Percentiles rank a stretch among this genome's conserved stretches.
Conservation (phyloP, 345 rosid genomes). For the Moricandia arvensis region DNA sequence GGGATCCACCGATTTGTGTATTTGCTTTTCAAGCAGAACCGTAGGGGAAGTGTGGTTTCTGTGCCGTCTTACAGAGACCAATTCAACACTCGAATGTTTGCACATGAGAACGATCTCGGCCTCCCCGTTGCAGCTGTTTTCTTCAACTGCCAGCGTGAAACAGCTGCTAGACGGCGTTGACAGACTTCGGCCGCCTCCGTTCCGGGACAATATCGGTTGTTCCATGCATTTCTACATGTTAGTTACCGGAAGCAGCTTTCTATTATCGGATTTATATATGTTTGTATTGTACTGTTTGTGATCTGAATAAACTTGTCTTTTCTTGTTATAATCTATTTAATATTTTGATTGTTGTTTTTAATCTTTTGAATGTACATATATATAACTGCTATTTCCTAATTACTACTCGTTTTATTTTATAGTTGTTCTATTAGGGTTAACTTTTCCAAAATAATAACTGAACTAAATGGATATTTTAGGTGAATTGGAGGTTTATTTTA, state of each 20-base stretch:
- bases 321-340: not conserved
- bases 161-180: constrained; percentile 92
- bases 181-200: not conserved
- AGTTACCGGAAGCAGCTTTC: not conserved
- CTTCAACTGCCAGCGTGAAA: constrained; percentile 90
- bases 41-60: constrained; percentile 49
- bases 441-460: not conserved
- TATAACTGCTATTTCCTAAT: not conserved
- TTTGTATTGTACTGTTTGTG: constrained; percentile 18
- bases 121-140: constrained; percentile 87
- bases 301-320: constrained; percentile 25
- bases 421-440: not conserved
- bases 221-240: constrained; percentile 15
- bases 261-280: constrained; percentile 4
- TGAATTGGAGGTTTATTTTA: not conserved
- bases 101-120: constrained; percentile 70
- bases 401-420: not conserved
- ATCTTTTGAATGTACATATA: not conserved
- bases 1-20: constrained; percentile 95
- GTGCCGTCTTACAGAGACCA: constrained; percentile 60
- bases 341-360: not conserved
- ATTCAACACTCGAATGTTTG: constrained; percentile 70
- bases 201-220: constrained; percentile 4
- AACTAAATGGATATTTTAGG: not conserved
- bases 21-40: constrained; percentile 71